Conservation (phyloP, 202 grass and related monocot genomes). For the Digitaria exilis region DNA sequence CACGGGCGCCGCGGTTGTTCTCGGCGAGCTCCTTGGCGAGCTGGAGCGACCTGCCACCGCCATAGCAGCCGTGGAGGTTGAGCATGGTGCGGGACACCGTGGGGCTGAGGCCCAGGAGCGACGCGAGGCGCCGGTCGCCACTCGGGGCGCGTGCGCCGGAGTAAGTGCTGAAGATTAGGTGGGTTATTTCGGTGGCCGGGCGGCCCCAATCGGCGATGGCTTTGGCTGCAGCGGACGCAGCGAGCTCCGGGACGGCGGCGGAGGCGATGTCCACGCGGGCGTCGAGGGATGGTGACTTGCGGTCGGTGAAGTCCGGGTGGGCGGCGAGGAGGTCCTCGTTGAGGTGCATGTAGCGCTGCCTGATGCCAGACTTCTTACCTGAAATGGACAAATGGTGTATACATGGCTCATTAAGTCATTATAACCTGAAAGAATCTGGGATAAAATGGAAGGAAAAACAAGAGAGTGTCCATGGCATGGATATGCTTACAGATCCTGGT, state of each 20-base stretch:
- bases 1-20: constrained; percentile 37
- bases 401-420: background rate
- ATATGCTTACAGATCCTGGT: background rate
- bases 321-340: background rate
- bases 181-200: constrained; percentile 18
- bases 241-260: constrained; percentile 41
- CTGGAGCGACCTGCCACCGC: constrained; percentile 35
- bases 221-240: background rate
- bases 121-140: constrained; percentile 28
- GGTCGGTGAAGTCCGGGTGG: background rate
- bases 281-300: background rate
- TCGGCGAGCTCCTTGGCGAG: constrained; percentile 22
- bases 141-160: constrained; percentile 17
- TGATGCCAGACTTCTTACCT: constrained; percentile 9
- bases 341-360: constrained; percentile 2
- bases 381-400: background rate
- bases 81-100: constrained; percentile 48
- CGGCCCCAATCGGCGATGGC: constrained; percentile 29
- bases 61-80: constrained; percentile 61
- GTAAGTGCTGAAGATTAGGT: constrained; percentile 15
- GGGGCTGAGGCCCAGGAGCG: constrained; percentile 29
- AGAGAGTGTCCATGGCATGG: background rate
- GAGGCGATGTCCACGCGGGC: constrained; percentile 33
- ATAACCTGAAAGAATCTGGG: background rate
- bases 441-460: background rate